These are phyloP conservation scores for Reutealis trisperma DNA, from an alignment of 345 rosid species.

Conservation along the genomic window DNA sequence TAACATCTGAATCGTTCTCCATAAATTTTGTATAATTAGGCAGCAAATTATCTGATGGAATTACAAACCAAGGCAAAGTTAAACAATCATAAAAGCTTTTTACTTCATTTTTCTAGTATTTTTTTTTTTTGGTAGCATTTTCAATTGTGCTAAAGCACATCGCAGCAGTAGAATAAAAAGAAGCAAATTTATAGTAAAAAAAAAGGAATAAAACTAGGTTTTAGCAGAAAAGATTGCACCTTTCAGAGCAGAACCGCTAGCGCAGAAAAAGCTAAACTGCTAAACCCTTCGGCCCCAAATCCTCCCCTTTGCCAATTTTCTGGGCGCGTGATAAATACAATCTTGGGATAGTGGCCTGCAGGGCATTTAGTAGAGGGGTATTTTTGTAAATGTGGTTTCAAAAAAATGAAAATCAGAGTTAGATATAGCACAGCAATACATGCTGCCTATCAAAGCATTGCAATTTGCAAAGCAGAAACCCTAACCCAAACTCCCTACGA, in stretches of 20 bases:
- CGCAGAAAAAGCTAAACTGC: neutral
- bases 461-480: neutral
- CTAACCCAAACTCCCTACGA: neutral
- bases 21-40: neutral
- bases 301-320: neutral
- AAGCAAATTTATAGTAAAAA: neutral
- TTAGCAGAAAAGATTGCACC: neutral
- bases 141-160: neutral
- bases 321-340: neutral
- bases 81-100: neutral
- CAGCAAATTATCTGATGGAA: neutral
- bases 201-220: neutral
- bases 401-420: neutral
- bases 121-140: neutral
- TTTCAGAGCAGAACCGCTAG: too few species aligned
- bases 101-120: neutral
- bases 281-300: neutral
- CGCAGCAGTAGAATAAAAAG: neutral
- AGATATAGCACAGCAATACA: too few species aligned
- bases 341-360: neutral
- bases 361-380: neutral
- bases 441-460: too few species aligned
- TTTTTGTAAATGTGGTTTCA: neutral
- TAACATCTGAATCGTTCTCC: constrained; percentile 18
- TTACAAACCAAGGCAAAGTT: neutral